Percentiles rank a stretch among this genome's conserved stretches.
These are phyloP conservation scores for Nannizziopsis arthrosporioides DNA, from an alignment of 2,329 filamentous ascomycete species.

Conservation along the genomic window DNA sequence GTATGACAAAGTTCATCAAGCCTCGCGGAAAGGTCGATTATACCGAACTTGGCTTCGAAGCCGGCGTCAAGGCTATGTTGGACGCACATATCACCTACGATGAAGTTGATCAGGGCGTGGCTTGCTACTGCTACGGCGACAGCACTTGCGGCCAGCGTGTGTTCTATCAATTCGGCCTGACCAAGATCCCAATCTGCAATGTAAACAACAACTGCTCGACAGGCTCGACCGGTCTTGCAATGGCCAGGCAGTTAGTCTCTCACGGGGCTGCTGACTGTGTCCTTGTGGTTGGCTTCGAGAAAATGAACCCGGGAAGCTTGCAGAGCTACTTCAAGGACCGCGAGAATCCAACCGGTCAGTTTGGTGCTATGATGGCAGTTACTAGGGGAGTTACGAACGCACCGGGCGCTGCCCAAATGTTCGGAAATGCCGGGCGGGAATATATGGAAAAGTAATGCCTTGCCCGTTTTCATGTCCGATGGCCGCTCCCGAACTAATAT, in stretches of 20 bases:
- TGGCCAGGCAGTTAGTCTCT: constrained; percentile 68
- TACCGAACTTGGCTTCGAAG: constrained; percentile 86
- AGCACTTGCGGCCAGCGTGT: constrained; percentile 89
- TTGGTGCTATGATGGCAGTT: constrained; percentile 65
- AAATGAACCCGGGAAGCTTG: constrained; percentile 89
- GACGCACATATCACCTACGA: constrained; percentile 80
- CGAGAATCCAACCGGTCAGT: constrained; percentile 63
- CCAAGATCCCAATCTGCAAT: constrained; percentile 89
- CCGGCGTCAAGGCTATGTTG: constrained; percentile 73
- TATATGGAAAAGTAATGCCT: constrained; percentile 75
- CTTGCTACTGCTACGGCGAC: constrained; percentile 98
- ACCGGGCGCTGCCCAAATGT: constrained; percentile 81
- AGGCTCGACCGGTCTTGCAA: constrained; percentile 77
- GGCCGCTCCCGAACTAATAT: not conserved
- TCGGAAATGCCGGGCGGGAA: constrained; percentile 84
- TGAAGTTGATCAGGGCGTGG: constrained; percentile 85
- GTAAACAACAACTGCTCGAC: constrained; percentile 99
- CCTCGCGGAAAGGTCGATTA: constrained; percentile 89
- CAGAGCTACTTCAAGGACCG: constrained; percentile 77
- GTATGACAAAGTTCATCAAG: constrained; percentile 99
- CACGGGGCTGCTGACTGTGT: constrained; percentile 77
- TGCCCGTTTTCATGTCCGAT: not conserved
- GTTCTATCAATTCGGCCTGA: constrained; percentile 99
- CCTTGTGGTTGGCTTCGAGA: constrained; percentile 89
- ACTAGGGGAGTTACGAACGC: constrained; percentile 72